Evolutionary conservation across 2,329 filamentous ascomycete species (phyloP), one percentile per base, ranked within the genome.

Genomic region (Aspergillus sp.): DNA sequence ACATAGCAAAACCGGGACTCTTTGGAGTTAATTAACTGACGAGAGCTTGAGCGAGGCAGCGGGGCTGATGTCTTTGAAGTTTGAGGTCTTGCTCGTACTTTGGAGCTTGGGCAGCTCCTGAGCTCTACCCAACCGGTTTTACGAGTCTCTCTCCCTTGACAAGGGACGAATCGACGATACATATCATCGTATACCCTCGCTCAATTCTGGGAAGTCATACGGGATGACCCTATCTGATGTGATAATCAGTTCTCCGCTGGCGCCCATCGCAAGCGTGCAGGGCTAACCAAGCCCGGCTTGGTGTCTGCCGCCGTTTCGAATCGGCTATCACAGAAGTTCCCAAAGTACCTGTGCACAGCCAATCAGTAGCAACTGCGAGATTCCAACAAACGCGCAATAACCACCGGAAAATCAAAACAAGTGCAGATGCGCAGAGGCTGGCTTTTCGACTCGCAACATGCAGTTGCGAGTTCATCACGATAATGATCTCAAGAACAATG

Each of bases 31-130:
- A 59, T 59, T 53, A 48, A 22, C 19, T 13, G 11, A 19, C 30
- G 22, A 43, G 15, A 55, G 57, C 57, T 55, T 48, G 15, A n/a
- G 57, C 45, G 57, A 51, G 57, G 57, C 57, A 49, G 57, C 31
- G 57, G 57, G 51, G 43, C 50, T 28, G 25, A 28, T 28, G 25
- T 28, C 25, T 28, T 7, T 28, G 25, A 28, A 15, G 34, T 41
- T 19, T 19, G 19, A 19, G 19, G 19, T 19, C 19, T 19, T 2
- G 19, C 50, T 48, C 46, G 11, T 48, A 48, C 46, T 28, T 41
- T 38, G 34, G 3, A 41, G 34, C 34, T 38, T 9, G 25, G 25
- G 25, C 25, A 38, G 34, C 34, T 41, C 11, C 34, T 41, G 34
- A 15, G 34, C 34, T 41, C 43, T 22, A 23, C 9, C 43, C 17